Evolutionary conservation across 2,329 filamentous ascomycete species (phyloP).

Genomic region (Calonectria pseudoreteaudii): DNA sequence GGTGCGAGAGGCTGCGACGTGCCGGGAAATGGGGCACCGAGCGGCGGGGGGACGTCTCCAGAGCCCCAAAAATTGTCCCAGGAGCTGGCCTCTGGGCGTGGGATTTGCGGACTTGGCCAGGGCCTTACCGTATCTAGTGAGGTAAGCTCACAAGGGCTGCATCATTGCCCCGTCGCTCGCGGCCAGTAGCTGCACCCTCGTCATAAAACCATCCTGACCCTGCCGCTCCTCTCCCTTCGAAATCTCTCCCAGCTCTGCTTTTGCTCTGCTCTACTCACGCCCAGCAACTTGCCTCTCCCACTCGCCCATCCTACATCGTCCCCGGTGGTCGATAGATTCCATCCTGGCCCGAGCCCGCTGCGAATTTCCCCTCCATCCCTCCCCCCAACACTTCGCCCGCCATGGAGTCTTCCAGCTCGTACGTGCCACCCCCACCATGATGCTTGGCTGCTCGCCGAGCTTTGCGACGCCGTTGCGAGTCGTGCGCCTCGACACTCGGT

Average conservation of each 20-base stretch:
- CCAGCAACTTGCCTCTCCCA: slow-evolving; percentile 16
- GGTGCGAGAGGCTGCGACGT: slow-evolving; percentile 17
- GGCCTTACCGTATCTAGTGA: slow-evolving; percentile 32
- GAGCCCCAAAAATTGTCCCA: slow-evolving; percentile 14
- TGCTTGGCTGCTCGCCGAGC: slow-evolving; percentile 29
- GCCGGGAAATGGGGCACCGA: slow-evolving; percentile 27
- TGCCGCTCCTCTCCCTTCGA: slow-evolving; percentile 37
- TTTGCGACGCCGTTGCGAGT: slow-evolving; percentile 30
- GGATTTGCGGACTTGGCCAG: slow-evolving; percentile 22
- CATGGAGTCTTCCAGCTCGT: slow-evolving; percentile 37
- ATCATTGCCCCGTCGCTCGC: slow-evolving; percentile 45
- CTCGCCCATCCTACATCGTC: slow-evolving; percentile 22
- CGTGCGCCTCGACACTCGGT: slow-evolving; percentile 2
- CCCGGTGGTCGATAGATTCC: slow-evolving; percentile 25
- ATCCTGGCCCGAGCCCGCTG: slow-evolving; percentile 4
- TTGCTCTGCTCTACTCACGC: slow-evolving; percentile 23
- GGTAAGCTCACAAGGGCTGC: slow-evolving; percentile 36
- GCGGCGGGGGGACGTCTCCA: slow-evolving; percentile 15
- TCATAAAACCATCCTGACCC: slow-evolving; percentile 46
- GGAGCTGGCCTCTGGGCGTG: slow-evolving; percentile 21
- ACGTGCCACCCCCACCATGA: slow-evolving; percentile 43
- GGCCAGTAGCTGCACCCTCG: slow-evolving; percentile 43
- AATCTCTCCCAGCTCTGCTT: slow-evolving; percentile 31
- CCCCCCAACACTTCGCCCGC: slow-evolving; percentile 32
- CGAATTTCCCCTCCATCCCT: slow-evolving; percentile 12